Percentiles rank a stretch among this genome's conserved stretches.
phyloP scores from a whole-genome alignment of 805 yeast species.

The Kregervanrija fluxuum region DNA sequence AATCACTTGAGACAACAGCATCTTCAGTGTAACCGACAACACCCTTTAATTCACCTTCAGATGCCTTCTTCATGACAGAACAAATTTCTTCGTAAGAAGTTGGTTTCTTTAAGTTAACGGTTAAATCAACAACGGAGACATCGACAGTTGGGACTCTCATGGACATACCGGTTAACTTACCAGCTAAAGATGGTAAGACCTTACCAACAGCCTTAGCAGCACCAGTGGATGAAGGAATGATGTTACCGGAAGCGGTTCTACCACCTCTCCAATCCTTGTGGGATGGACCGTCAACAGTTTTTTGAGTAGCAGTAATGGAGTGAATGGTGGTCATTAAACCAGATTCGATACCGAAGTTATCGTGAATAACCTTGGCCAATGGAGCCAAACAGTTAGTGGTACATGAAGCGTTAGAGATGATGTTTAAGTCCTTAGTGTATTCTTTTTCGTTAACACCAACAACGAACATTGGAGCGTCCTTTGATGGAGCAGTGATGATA shows the following conservation, averaged over 20 bases:
- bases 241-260: slow-evolving; percentile 93
- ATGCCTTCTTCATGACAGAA: slow-evolving; percentile 65
- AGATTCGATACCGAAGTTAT: slow-evolving; percentile 78
- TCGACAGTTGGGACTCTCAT: slow-evolving; percentile 92
- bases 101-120: slow-evolving; percentile 70
- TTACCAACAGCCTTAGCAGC: slow-evolving; percentile 97
- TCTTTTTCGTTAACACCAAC: slow-evolving; percentile 81
- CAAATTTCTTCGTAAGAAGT: slow-evolving; percentile 81
- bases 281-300: slow-evolving; percentile 95
- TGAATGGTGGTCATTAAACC: slow-evolving; percentile 96
- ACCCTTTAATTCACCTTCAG: slow-evolving; percentile 76
- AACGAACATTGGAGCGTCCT: slow-evolving; percentile 94
- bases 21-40: slow-evolving; percentile 87
- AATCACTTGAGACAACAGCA: slow-evolving; percentile 86
- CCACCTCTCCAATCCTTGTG: slow-evolving; percentile 99
- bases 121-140: slow-evolving; percentile 89
- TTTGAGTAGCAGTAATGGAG: slow-evolving; percentile 94
- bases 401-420: slow-evolving; percentile 90
- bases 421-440: slow-evolving; percentile 67
- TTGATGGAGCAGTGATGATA: slow-evolving; percentile 88
- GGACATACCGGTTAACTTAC: slow-evolving; percentile 91
- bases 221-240: slow-evolving; percentile 93
- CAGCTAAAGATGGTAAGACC: slow-evolving; percentile 85
- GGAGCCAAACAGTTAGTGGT: slow-evolving; percentile 96
- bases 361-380: slow-evolving; percentile 83